Evolutionary conservation across 176 grass and related monocot genomes (phyloP), one percentile per base, ranked within the genome.

Genomic region (barley (Hordeum vulgare)): DNA sequence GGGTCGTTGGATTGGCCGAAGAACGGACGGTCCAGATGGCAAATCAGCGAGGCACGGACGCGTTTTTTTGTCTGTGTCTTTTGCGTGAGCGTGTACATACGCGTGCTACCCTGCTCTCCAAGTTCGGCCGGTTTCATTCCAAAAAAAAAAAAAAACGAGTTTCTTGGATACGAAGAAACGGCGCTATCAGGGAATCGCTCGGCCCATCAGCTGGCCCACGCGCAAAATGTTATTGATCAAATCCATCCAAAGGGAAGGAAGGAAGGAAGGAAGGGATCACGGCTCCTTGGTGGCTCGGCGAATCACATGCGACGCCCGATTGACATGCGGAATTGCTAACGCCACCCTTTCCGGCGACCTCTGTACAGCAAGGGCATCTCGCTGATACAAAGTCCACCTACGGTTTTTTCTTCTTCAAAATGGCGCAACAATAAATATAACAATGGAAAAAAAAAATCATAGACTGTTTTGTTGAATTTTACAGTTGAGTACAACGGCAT

Each of bases 141-240:
- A n/a, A n/a, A n/a, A n/a, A n/a, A n/a, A n/a, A n/a, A n/a, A n/a
- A n/a, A n/a, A n/a, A n/a, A n/a, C n/a, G n/a, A n/a, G n/a, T n/a
- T 84, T 84, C 86, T 88, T 84, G 75, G 58, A 57, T 78, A 0
- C 21, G 33, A 73, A 88, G 80, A 88, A 57, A 83, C 9, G 8
- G 66, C 2, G 2, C 40, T n/a, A 1, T 36, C 36, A 8, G 2
- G 7, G 31, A 36, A 36, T 67, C 20, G 36, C 34, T 23, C 1
- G 17, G 49, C 49, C 17, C 49, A 18, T 14, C 49, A 54, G 4
- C 31, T 4, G 3, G 3, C 39, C n/a, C 37, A 85, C 71, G 82
- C 82, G 82, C 53, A 62, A 62, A 53, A 53, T 8, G 49, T 71
- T 56, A 18, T 12, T 81, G 18, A 18, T 11, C 80, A 34, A 28